phyloP scores from a whole-genome alignment of 768 basidiomycete genomes.

The Lactarius hatsudake region DNA sequence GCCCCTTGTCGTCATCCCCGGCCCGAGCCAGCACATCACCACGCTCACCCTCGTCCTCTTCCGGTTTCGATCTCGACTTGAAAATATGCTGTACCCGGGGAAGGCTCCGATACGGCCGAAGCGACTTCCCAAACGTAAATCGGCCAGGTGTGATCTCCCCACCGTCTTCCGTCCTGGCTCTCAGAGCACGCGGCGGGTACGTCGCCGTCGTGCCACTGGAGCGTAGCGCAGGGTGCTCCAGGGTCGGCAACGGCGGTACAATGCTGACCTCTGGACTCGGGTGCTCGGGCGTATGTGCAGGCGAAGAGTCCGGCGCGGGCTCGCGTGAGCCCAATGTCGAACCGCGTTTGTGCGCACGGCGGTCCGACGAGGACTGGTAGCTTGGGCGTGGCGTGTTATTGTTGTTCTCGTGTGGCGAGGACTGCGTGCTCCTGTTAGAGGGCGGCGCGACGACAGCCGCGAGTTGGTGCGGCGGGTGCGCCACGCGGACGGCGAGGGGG shows the following conservation, averaged over 20 bases:
- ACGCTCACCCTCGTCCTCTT: not conserved
- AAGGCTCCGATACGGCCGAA: conserved; percentile 34
- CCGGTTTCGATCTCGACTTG: conserved; percentile 17
- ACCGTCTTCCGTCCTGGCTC: conserved; percentile 22
- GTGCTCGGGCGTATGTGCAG: conserved; percentile 39
- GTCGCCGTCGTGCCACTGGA: conserved; percentile 21
- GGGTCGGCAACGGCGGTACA: conserved; percentile 55
- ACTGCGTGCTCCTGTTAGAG: conserved; percentile 29
- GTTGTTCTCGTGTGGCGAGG: conserved; percentile 35
- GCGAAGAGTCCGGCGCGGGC: conserved; percentile 36
- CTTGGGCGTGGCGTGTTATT: conserved; percentile 18
- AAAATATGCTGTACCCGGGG: conserved; percentile 33
- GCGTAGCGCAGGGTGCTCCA: conserved; percentile 38
- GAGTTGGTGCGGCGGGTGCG: conserved; percentile 21
- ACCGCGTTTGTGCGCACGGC: conserved; percentile 25
- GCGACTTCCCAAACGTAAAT: conserved; percentile 31
- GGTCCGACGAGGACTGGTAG: conserved; percentile 31
- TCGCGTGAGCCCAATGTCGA: conserved; percentile 34
- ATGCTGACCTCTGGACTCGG: conserved; percentile 35
- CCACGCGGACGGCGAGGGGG: conserved; percentile 26
- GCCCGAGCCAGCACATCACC: not conserved
- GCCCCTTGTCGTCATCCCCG: conserved; percentile 4
- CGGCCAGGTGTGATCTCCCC: conserved; percentile 10
- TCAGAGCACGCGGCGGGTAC: conserved; percentile 27
- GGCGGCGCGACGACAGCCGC: conserved; percentile 29